Evolutionary conservation across 345 rosid genomes (phyloP).

Genomic region (Physaria fendleri): DNA sequence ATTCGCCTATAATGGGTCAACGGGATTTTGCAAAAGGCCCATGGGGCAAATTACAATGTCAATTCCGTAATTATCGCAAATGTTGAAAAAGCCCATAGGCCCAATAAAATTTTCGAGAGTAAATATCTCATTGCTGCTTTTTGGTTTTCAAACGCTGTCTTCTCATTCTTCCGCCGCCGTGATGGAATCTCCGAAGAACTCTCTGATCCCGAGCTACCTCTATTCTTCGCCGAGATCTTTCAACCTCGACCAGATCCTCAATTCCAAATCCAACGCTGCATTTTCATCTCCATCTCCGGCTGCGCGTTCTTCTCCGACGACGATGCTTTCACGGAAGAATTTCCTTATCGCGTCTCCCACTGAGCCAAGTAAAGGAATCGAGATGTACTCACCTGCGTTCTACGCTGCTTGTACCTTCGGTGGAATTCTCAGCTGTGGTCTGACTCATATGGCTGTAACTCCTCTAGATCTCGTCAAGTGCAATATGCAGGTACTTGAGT

Average conservation of each 20-base stretch:
- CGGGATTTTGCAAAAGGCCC: slow-evolving; percentile 28
- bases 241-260: neutral
- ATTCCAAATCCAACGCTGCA: neutral
- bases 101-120: slow-evolving; percentile 31
- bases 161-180: neutral
- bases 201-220: slow-evolving; percentile 47
- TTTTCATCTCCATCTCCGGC: slow-evolving; percentile 16
- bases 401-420: slow-evolving; percentile 66
- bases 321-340: slow-evolving; percentile 12
- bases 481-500: slow-evolving; percentile 72
- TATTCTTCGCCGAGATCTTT: slow-evolving; percentile 32
- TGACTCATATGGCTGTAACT: slow-evolving; percentile 58
- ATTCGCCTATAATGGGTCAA: slow-evolving; percentile 25
- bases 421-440: slow-evolving; percentile 58
- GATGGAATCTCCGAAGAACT: slow-evolving; percentile 30
- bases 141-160: too few species aligned
- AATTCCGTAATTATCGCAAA: neutral
- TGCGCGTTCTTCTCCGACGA: neutral
- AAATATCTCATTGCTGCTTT: slow-evolving; percentile 11
- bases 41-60: slow-evolving; percentile 27
- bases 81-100: slow-evolving; percentile 13
- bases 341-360: slow-evolving; percentile 36
- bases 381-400: slow-evolving; percentile 60
- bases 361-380: slow-evolving; percentile 46
- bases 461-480: slow-evolving; percentile 78